A percentile compares a stretch with the other conserved stretches of the same genome.
These are phyloP conservation scores for Phylloporus arenicola DNA, from an alignment of 768 basidiomycete species.

Conservation along the genomic window DNA sequence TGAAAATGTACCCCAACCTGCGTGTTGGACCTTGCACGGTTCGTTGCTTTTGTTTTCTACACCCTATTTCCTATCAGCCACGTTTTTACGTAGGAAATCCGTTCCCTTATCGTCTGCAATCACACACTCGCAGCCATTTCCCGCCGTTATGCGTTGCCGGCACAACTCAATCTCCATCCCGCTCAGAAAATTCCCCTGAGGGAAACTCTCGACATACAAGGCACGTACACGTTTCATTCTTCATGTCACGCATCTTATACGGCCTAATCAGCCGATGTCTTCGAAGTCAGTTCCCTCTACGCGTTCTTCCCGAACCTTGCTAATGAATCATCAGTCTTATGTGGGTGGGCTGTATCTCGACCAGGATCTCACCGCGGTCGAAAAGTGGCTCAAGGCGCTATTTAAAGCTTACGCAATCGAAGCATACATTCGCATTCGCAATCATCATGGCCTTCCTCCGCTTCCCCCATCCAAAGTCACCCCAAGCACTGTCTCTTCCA, in stretches of 20 bases:
- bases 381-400: constrained; percentile 55
- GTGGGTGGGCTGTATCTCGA: constrained; percentile 75
- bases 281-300: constrained; percentile 50
- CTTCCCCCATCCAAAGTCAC: constrained; percentile 23
- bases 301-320: background rate
- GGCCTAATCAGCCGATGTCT: constrained; percentile 56
- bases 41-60: background rate
- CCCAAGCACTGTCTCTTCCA: constrained; percentile 11
- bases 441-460: constrained; percentile 60
- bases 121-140: constrained; percentile 68
- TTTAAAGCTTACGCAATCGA: constrained; percentile 57
- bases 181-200: constrained; percentile 71
- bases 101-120: constrained; percentile 71
- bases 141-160: constrained; percentile 57
- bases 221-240: constrained; percentile 31
- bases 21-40: constrained; percentile 74
- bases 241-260: constrained; percentile 1
- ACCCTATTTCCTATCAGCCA: too few relatives aligned
- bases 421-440: constrained; percentile 60
- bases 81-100: constrained; percentile 55
- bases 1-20: constrained; percentile 59
- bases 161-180: constrained; percentile 56
- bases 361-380: constrained; percentile 53
- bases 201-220: constrained; percentile 70
- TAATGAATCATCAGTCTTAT: constrained; percentile 48